Percentiles rank a stretch among this genome's conserved stretches.
Conservation (phyloP, 2,329 filamentous ascomycete species). For the Fusarium brachygibbosum region DNA sequence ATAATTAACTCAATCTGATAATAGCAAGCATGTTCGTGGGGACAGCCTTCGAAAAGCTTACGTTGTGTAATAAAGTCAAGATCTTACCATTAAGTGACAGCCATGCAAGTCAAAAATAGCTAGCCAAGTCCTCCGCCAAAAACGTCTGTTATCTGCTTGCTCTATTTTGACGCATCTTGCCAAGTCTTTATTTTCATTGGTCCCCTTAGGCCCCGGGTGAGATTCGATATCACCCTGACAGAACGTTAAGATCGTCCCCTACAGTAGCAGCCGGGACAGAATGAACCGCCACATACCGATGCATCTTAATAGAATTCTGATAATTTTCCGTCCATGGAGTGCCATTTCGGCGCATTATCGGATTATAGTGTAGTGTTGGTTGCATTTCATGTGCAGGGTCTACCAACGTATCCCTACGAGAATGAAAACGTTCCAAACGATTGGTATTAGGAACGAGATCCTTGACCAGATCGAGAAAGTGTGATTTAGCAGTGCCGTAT, state of each 20-base stretch:
- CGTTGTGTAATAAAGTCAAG: not conserved
- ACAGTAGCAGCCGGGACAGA: not conserved
- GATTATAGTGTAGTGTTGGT: not conserved
- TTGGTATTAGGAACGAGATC: slow-evolving; percentile 1
- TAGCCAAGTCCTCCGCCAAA: too few species aligned
- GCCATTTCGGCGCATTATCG: not conserved
- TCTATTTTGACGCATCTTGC: not conserved
- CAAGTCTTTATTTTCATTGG: not conserved
- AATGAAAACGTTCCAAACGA: not conserved
- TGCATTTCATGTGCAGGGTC: not conserved
- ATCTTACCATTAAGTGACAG: not conserved
- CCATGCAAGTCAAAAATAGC: not conserved
- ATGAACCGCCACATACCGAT: not conserved
- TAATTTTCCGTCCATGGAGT: slow-evolving; percentile 5
- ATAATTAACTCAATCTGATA: not conserved
- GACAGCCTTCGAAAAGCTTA: not conserved
- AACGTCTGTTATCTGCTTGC: not conserved
- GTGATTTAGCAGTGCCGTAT: not conserved
- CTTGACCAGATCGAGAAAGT: slow-evolving; percentile 3
- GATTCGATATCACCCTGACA: not conserved
- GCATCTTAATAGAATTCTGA: not conserved
- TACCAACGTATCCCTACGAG: not conserved
- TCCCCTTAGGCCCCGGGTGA: not conserved
- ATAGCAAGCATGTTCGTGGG: not conserved
- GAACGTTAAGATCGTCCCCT: not conserved